Evolutionary conservation across 2,329 filamentous ascomycete species (phyloP).

Genomic region (Teratosphaeria nubilosa): DNA sequence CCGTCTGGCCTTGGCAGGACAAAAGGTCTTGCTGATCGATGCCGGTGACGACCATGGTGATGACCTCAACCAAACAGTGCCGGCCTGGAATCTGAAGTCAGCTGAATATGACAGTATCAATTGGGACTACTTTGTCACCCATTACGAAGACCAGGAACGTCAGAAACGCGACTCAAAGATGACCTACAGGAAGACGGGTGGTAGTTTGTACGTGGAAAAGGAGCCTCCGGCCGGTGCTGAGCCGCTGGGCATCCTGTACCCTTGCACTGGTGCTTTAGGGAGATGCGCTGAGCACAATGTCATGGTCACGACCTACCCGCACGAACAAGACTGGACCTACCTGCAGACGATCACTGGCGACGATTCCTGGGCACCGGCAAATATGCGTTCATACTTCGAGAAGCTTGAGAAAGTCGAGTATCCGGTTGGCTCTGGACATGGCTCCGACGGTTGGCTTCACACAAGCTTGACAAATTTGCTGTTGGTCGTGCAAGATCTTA

Average conservation of each 20-base stretch:
- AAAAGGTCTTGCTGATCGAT: constrained; percentile 50
- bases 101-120: constrained; percentile 48
- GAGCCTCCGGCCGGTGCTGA: constrained; percentile 44
- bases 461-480: constrained; percentile 46
- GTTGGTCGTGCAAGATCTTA: constrained; percentile 39
- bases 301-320: constrained; percentile 49
- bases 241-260: constrained; percentile 47
- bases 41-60: constrained; percentile 49
- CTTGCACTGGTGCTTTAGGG: constrained; percentile 46
- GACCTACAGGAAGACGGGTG: constrained; percentile 44
- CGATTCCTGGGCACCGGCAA: constrained; percentile 44
- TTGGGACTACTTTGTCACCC: constrained; percentile 55
- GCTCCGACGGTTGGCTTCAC: constrained; percentile 39
- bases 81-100: constrained; percentile 43
- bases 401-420: constrained; percentile 41
- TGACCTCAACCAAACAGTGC: constrained; percentile 43
- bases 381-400: constrained; percentile 49
- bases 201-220: constrained; percentile 43
- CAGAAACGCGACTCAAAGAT: constrained; percentile 50
- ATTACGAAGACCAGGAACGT: constrained; percentile 46
- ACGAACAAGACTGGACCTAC: constrained; percentile 49
- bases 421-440: constrained; percentile 42
- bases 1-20: constrained; percentile 48
- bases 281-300: constrained; percentile 54
- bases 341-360: constrained; percentile 52